Evolutionary conservation across 2,329 filamentous ascomycete genomes (phyloP).

Genomic region (Phialophora expanda): DNA sequence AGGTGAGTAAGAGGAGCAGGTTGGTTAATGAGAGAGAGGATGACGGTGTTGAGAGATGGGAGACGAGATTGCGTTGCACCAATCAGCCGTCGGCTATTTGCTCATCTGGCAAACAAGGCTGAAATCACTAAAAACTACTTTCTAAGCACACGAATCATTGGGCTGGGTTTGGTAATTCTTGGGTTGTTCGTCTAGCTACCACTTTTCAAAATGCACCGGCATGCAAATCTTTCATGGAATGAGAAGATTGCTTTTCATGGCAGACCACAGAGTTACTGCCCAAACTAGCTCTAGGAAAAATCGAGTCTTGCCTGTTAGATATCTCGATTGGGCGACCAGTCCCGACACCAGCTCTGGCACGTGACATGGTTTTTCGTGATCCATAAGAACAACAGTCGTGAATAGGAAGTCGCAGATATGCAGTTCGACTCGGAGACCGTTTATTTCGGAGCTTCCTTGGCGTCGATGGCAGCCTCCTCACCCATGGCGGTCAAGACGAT

Average conservation of each 20-base stretch:
- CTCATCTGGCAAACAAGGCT: neutral
- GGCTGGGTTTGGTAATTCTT: slow-evolving; percentile 25
- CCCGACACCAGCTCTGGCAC: slow-evolving; percentile 24
- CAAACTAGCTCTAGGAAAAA: slow-evolving; percentile 26
- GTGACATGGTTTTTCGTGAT: slow-evolving; percentile 29
- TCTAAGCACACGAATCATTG: neutral
- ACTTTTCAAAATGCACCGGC: slow-evolving; percentile 33
- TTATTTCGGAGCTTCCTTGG: slow-evolving; percentile 79
- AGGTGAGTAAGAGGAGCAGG: too few species aligned
- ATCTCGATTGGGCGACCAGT: slow-evolving; percentile 23
- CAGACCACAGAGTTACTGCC: slow-evolving; percentile 31
- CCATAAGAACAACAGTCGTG: slow-evolving; percentile 30
- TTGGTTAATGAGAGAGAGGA: too few species aligned
- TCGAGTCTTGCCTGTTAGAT: slow-evolving; percentile 31
- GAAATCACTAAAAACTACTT: neutral
- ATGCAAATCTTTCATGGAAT: slow-evolving; percentile 27
- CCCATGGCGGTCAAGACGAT: slow-evolving; percentile 95
- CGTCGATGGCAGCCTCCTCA: slow-evolving; percentile 89
- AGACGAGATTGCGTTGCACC: neutral
- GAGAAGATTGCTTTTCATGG: slow-evolving; percentile 31
- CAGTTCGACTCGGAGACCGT: slow-evolving; percentile 16
- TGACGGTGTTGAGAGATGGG: too few species aligned
- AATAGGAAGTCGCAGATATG: slow-evolving; percentile 25
- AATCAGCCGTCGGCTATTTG: slow-evolving; percentile 17
- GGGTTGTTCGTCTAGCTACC: slow-evolving; percentile 35